Base-by-base conservation (phyloP, 495 filamentous ascomycete species). In the Ramalina intermedia region DNA sequence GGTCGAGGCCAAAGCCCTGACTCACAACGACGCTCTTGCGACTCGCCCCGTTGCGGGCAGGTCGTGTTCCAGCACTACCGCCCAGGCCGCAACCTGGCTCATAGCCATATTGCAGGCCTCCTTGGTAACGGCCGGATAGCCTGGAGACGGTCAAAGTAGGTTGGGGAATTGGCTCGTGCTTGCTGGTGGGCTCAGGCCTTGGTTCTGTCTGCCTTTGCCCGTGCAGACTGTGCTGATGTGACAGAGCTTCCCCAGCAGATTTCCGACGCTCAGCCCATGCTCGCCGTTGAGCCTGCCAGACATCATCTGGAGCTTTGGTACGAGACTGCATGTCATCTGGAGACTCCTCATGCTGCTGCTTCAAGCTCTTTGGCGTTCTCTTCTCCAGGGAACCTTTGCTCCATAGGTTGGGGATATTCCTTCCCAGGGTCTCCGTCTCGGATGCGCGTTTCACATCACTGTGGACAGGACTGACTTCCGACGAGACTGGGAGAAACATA, bases 91-190 rank as follows among this genome's bases (percentile, higher is more conserved):
- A 60, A 12, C 62, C 66, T 11, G 52, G 60, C 50, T 70, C 68
- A 49, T 63, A 72, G 8, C 65, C 68, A 47, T 69, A 72, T 20
- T 55, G 35, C n/a, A 69, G 48, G 9, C 69, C 66, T 21, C 69
- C 69, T 43, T 55, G 49, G 45, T 69, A 70, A 14, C 68, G 64
- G 43, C 64, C 66, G 18, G 52, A 37, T 12, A 63, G 53, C 16
- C 43, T 51, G 41, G 39, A 51, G 33, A 50, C 52, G 21, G 41
- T 43, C 21, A 17, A 27, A 11, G 48, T 48, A 21, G 35, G 39
- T 12, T 29, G 35, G 16, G 49, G 44, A 16, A 4, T 18, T 14
- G 29, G 12, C n/a, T 16, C 8, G 6, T 36, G 9, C 33, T 47
- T 35, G 18, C 33, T 37, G n/a, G 8, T 11, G 7, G 18, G 6